phyloP scores from a whole-genome alignment of 2,329 filamentous ascomycete species.

The Tothia fuscella region DNA sequence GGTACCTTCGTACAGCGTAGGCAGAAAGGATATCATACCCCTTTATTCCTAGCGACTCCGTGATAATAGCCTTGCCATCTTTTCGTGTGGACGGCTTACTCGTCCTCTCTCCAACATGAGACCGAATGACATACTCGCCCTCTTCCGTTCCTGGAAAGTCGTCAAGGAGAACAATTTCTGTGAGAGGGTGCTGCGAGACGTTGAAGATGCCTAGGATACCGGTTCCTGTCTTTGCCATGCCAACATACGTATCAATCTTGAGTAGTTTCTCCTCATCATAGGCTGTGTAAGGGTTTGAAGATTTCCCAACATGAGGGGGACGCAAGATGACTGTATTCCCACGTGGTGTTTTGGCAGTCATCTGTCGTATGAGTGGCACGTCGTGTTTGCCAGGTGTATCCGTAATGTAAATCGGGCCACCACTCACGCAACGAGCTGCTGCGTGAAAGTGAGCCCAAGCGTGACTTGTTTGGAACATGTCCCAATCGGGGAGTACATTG shows the following conservation, averaged over 20 bases:
- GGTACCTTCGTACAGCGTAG: constrained; percentile 51
- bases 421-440: constrained; percentile 77
- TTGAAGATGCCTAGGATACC: constrained; percentile 82
- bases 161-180: constrained; percentile 57
- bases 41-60: constrained; percentile 48
- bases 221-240: constrained; percentile 53
- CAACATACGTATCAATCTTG: constrained; percentile 69
- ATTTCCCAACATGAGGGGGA: constrained; percentile 61
- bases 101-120: constrained; percentile 55
- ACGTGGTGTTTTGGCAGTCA: constrained; percentile 61
- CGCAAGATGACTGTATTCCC: constrained; percentile 72
- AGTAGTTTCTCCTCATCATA: constrained; percentile 65
- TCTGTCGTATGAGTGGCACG: constrained; percentile 60
- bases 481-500: constrained; percentile 77
- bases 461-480: constrained; percentile 60
- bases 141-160: constrained; percentile 60
- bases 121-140: constrained; percentile 57
- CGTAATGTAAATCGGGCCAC: constrained; percentile 89
- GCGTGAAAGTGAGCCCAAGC: constrained; percentile 74
- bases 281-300: constrained; percentile 58
- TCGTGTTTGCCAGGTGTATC: constrained; percentile 78
- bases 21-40: constrained; percentile 77
- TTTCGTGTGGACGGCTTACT: constrained; percentile 39
- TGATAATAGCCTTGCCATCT: constrained; percentile 40
- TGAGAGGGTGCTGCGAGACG: constrained; percentile 47